These are phyloP conservation scores for Cercospora sp. DNA, from an alignment of 2,329 filamentous ascomycete genomes.

Conservation along the genomic window DNA sequence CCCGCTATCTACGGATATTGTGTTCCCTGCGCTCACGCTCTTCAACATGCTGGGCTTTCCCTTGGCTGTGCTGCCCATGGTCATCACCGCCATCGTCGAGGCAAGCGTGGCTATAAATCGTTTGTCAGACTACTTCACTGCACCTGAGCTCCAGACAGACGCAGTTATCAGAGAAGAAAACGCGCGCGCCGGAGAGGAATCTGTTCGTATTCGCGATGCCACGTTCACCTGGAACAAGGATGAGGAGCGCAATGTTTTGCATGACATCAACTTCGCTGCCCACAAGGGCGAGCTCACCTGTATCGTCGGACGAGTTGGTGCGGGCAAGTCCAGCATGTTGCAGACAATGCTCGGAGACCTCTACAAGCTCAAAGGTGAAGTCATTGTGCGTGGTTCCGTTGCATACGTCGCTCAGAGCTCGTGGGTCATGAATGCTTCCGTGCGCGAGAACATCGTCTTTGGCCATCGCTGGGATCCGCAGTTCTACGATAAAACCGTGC, in stretches of 20 bases:
- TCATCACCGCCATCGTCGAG: slow-evolving; percentile 94
- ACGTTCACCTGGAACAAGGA: slow-evolving; percentile 95
- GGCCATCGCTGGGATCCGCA: slow-evolving; percentile 89
- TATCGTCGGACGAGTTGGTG: slow-evolving; percentile 88
- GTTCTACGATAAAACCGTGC: slow-evolving; percentile 91
- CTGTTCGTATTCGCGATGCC: slow-evolving; percentile 77
- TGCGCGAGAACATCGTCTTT: slow-evolving; percentile 96
- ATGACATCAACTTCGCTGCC: slow-evolving; percentile 83
- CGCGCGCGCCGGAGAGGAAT: slow-evolving; percentile 78
- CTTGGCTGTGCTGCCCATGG: slow-evolving; percentile 91
- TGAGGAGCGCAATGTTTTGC: slow-evolving; percentile 65
- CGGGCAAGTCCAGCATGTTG: slow-evolving; percentile 91
- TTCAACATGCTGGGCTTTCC: slow-evolving; percentile 98
- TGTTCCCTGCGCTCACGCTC: slow-evolving; percentile 87
- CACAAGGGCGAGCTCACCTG: slow-evolving; percentile 93
- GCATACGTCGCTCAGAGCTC: slow-evolving; percentile 91
- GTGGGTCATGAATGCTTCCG: slow-evolving; percentile 98
- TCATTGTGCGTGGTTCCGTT: slow-evolving; percentile 75
- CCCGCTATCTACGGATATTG: slow-evolving; percentile 88
- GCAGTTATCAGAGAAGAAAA: slow-evolving; percentile 71
- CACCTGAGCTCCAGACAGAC: slow-evolving; percentile 86
- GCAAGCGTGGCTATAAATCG: slow-evolving; percentile 88
- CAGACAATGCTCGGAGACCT: slow-evolving; percentile 87
- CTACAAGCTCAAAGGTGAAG: slow-evolving; percentile 83
- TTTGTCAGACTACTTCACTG: slow-evolving; percentile 78